phyloP scores from a whole-genome alignment of 108 stramenopile species.

The Nitzschia sp. region DNA sequence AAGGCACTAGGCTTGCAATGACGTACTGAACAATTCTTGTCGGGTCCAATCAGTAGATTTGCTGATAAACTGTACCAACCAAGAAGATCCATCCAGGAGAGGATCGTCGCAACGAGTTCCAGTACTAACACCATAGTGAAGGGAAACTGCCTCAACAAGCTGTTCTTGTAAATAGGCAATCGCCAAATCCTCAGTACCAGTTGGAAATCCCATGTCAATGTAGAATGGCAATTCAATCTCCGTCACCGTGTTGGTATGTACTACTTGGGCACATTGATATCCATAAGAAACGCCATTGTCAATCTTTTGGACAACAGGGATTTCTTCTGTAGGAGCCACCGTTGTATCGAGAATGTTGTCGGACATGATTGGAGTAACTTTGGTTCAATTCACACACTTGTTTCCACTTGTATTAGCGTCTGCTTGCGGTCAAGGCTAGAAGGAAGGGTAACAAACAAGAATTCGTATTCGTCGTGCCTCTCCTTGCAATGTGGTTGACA shows the following conservation, averaged over 20 bases:
- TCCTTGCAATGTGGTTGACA: too few species aligned
- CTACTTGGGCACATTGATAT: constrained; percentile 22
- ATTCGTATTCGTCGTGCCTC: too few species aligned
- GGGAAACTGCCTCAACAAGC: constrained; percentile 4
- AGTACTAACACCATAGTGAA: constrained; percentile 22
- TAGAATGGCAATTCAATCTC: constrained; percentile 30
- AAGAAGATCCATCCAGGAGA: constrained; percentile 22
- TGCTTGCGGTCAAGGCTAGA: too few species aligned
- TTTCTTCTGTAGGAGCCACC: neutral
- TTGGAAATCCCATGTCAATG: constrained; percentile 29
- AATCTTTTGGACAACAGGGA: constrained; percentile 6
- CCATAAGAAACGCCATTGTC: constrained; percentile 17
- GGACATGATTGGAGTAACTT: neutral
- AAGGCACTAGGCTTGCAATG: neutral
- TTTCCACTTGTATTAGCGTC: too few species aligned
- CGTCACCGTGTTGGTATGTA: constrained; percentile 18
- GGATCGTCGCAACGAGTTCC: constrained; percentile 26
- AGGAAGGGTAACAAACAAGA: too few species aligned
- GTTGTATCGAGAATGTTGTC: neutral
- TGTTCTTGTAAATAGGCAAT: constrained; percentile 3
- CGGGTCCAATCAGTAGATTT: constrained; percentile 17
- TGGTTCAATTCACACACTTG: too few species aligned
- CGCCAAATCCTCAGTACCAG: constrained; percentile 13
- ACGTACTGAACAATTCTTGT: constrained; percentile 26
- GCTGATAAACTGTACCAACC: constrained; percentile 25